phyloP scores from a whole-genome alignment of 768 basidiomycete genomes.

The Termitomyces sp. region DNA sequence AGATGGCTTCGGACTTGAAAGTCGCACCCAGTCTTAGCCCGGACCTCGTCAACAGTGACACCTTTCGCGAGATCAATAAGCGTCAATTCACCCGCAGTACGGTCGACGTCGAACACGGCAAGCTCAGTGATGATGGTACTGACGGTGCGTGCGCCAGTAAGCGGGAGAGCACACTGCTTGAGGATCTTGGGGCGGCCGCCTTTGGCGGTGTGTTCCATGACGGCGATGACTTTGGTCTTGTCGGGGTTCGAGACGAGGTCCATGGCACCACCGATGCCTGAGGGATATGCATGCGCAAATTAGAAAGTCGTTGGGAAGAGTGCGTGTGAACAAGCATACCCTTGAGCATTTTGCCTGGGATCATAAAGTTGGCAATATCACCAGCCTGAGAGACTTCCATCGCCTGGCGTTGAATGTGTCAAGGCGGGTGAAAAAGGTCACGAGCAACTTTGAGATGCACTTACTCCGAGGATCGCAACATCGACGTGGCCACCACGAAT shows the following conservation, averaged over 20 bases:
- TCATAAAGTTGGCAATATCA: conserved; percentile 98
- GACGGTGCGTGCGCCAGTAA: conserved; percentile 85
- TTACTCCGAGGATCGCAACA: conserved; percentile 86
- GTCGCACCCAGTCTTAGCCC: conserved; percentile 79
- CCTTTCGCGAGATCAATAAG: conserved; percentile 84
- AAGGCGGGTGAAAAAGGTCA: conserved; percentile 49
- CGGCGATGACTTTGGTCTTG: conserved; percentile 85
- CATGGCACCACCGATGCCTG: conserved; percentile 95
- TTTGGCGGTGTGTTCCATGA: conserved; percentile 89
- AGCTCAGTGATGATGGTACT: conserved; percentile 93
- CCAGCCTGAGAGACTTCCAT: conserved; percentile 94
- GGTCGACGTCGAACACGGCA: conserved; percentile 85
- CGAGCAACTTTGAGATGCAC: conserved; percentile 27
- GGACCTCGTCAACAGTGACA: conserved; percentile 76
- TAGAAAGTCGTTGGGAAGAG: not conserved
- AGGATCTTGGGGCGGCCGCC: conserved; percentile 89
- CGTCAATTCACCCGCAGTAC: conserved; percentile 62
- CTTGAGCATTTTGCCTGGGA: conserved; percentile 90
- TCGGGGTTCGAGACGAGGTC: conserved; percentile 96
- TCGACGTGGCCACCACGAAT: conserved; percentile 96
- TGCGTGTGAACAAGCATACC: conserved; percentile 28
- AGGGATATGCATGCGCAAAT: not conserved
- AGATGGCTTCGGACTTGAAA: conserved; percentile 58
- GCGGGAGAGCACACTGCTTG: conserved; percentile 71
- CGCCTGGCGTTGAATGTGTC: conserved; percentile 39